Evolutionary conservation across 306 rosid genomes (phyloP), one percentile per base, ranked within the genome.

Genomic region (Mimosa bimucronata): DNA sequence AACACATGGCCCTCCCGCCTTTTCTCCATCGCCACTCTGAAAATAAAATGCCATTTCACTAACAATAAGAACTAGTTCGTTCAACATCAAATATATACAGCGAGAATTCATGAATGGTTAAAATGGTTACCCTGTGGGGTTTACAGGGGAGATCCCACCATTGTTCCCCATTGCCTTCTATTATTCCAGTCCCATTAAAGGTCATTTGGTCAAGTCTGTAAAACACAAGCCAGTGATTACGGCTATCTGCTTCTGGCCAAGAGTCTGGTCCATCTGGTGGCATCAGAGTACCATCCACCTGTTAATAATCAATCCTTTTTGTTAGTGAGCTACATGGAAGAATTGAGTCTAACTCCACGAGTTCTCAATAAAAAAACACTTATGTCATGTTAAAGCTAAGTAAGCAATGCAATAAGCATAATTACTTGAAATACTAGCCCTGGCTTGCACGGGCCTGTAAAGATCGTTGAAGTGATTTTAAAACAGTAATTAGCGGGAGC

Each of bases 61-160:
- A 55, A 42, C 74, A 31, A 26, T 84, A 61, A 19, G 74, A 72
- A 26, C 38, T 9, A 50, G 55, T 82, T 71, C 64, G 11, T 71
- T 79, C 69, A 60, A 16, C 31, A 18, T 66, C 18, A 80, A 79
- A 57, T 75, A 19, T 28, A 6, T 37, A n/a, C 26, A 71, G 28
- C 3, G 66, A 34, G 2, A 38, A 46, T 29, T 42, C 53, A 2
- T 73, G 12, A 42, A 45, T n/a, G 40, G 46, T 68, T 18, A 37
- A 7, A 29, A 11, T 18, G 66, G 74, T 74, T 87, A 96, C 99
- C 97, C 96, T 73, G 79, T 96, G 99, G 82, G 99, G 99, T 81
- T 96, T 96, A 89, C 99, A 96, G 34, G 99, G 97, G 60, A 96
- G 91, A 13, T 89, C 97, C 99, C 99, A 96, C 98, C 99, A 96